Evolutionary conservation across 78 protist species (phyloP).

Genomic region (Dictyostelium brefeldianum): DNA sequence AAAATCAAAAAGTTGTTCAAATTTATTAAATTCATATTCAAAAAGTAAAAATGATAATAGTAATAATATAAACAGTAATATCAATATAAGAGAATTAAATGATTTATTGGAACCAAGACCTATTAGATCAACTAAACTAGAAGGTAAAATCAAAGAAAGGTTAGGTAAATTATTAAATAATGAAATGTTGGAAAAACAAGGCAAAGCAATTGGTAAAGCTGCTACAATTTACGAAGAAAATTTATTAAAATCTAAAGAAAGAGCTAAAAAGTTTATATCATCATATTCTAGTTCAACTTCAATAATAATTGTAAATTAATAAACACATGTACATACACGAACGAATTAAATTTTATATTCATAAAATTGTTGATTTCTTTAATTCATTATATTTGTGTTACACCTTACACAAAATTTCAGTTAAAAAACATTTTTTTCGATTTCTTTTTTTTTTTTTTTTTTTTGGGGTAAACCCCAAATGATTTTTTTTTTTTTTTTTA

Average conservation of each 20-base stretch:
- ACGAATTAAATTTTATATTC: not conserved
- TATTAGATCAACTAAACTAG: not conserved
- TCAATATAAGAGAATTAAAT: not conserved
- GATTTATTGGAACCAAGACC: slow-evolving; percentile 57
- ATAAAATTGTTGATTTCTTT: too few species aligned
- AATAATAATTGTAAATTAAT: slow-evolving; percentile 24
- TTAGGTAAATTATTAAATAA: slow-evolving; percentile 53
- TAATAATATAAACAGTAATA: not conserved
- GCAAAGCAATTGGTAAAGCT: slow-evolving; percentile 61
- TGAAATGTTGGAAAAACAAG: slow-evolving; percentile 53
- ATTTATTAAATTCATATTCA: slow-evolving; percentile 7
- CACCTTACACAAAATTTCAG: not conserved
- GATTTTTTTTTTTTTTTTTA: too few species aligned
- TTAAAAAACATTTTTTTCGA: not conserved
- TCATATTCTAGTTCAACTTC: not conserved
- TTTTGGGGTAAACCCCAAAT: too few species aligned
- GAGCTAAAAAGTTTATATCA: slow-evolving; percentile 25
- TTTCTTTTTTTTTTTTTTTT: not conserved
- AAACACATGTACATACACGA: not conserved
- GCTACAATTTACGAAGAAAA: slow-evolving; percentile 35
- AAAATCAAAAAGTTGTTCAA: not conserved
- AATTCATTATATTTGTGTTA: too few species aligned
- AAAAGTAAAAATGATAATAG: not conserved
- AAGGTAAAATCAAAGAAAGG: slow-evolving; percentile 50
- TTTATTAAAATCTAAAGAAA: not conserved